Evolutionary conservation across 768 basidiomycete genomes (phyloP).

Genomic region (Termitomyces sp.): DNA sequence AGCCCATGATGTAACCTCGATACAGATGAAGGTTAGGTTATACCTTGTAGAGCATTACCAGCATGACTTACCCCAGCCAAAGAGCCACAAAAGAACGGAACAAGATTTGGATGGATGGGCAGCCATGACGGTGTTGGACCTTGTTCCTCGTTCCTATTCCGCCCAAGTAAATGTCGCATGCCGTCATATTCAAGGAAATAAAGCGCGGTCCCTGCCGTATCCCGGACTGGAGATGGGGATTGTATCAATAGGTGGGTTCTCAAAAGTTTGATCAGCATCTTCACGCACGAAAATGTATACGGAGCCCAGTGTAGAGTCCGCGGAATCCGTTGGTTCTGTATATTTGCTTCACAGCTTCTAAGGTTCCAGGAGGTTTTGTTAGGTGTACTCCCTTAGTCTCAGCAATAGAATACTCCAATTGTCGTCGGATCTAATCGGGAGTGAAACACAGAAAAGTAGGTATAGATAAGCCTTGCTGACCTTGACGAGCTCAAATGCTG

Average conservation of each 20-base stretch:
- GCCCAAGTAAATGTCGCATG: conserved; percentile 81
- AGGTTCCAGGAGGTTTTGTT: conserved; percentile 71
- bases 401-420: conserved; percentile 90
- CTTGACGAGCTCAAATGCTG: conserved; percentile 94
- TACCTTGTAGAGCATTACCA: neutral
- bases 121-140: conserved; percentile 81
- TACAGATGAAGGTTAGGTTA: conserved; percentile 10
- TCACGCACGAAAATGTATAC: conserved; percentile 76
- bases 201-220: conserved; percentile 83
- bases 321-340: conserved; percentile 53
- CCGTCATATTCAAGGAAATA: conserved; percentile 96
- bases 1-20: conserved; percentile 73
- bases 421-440: conserved; percentile 69
- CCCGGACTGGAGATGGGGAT: conserved; percentile 54
- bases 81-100: conserved; percentile 91
- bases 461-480: conserved; percentile 30
- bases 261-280: neutral
- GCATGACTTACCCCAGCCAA: conserved; percentile 64
- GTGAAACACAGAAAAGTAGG: conserved; percentile 6
- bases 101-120: conserved; percentile 70
- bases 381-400: conserved; percentile 69
- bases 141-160: conserved; percentile 73
- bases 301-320: conserved; percentile 81
- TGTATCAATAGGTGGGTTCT: neutral
- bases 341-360: conserved; percentile 78